Conservation (phyloP, 164 flowering plant genomes). For the Tetrastigma voinierianum region DNA sequence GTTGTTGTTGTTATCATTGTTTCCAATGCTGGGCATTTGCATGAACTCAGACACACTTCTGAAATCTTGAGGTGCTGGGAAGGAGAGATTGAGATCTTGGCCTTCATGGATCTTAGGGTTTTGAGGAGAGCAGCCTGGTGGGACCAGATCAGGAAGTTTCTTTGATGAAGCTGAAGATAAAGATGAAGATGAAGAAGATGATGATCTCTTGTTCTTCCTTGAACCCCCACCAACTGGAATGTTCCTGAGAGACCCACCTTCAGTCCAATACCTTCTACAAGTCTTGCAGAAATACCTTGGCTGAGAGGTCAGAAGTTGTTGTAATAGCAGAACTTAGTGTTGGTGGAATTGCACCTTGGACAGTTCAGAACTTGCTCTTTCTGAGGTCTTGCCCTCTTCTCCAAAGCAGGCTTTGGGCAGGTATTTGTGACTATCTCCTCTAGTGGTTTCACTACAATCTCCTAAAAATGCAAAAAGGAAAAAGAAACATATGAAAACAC, state of each 20-base stretch:
- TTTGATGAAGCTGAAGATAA: constrained; percentile 28
- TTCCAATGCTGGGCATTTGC: constrained; percentile 32
- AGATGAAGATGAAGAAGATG: constrained; percentile 29
- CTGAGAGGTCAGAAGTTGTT: constrained; percentile 96
- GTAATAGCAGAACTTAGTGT: constrained; percentile 96
- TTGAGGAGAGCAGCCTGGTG: constrained; percentile 18
- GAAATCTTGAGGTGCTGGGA: constrained; percentile 36
- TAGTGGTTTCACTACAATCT: constrained; percentile 80
- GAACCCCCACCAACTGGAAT: constrained; percentile 98
- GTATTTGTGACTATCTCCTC: constrained; percentile 57
- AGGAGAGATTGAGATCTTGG: constrained; percentile 66
- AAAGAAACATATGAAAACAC: background rate
- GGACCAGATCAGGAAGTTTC: constrained; percentile 34
- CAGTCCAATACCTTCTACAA: constrained; percentile 96
- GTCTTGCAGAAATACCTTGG: constrained; percentile 96
- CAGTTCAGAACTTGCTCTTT: constrained; percentile 80
- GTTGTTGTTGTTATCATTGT: constrained; percentile 14
- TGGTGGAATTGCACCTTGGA: constrained; percentile 93
- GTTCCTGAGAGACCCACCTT: constrained; percentile 90
- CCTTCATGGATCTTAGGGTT: constrained; percentile 39
- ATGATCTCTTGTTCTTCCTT: constrained; percentile 73
- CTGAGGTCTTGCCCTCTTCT: constrained; percentile 68
- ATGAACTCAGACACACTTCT: constrained; percentile 35
- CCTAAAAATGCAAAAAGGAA: constrained; percentile 34
- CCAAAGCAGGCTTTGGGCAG: constrained; percentile 45